These are phyloP conservation scores for Solanum aculeatissimum DNA, from an alignment of 305 asterid genomes.

Conservation along the genomic window DNA sequence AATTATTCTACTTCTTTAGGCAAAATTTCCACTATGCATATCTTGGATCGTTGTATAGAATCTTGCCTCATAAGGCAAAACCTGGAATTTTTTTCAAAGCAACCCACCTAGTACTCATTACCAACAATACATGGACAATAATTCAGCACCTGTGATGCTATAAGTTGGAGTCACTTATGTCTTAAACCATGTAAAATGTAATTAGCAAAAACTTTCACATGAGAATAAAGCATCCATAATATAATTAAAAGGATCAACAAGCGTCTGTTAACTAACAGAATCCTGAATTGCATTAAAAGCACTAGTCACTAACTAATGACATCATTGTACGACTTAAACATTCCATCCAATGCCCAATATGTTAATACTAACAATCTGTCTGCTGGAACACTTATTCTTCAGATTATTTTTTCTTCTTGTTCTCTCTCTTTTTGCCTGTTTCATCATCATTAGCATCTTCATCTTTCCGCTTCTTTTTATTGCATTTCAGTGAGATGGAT, in stretches of 20 bases:
- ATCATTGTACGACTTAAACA: not conserved
- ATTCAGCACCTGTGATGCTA: not conserved
- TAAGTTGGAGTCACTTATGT: not conserved
- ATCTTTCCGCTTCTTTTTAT: not conserved
- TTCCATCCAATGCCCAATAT: not conserved
- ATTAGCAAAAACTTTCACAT: not conserved
- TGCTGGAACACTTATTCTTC: not conserved
- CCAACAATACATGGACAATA: not conserved
- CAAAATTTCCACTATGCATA: not conserved
- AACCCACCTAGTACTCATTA: not conserved
- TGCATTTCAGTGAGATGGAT: not conserved
- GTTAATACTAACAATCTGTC: not conserved
- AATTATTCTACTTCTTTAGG: not conserved
- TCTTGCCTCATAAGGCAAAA: not conserved
- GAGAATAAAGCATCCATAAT: not conserved
- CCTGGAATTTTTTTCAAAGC: not conserved
- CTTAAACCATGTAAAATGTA: not conserved
- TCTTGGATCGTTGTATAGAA: not conserved
- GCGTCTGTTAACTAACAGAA: not conserved
- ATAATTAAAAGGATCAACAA: not conserved
- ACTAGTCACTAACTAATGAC: not conserved
- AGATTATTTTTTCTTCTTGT: not conserved
- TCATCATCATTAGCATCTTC: not conserved
- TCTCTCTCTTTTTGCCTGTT: not conserved
- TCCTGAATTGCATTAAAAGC: not conserved